A percentile compares a stretch with the other conserved stretches of the same genome.
Conservation (phyloP, 1,284 basidiomycete species). For the Cyathus olla region DNA sequence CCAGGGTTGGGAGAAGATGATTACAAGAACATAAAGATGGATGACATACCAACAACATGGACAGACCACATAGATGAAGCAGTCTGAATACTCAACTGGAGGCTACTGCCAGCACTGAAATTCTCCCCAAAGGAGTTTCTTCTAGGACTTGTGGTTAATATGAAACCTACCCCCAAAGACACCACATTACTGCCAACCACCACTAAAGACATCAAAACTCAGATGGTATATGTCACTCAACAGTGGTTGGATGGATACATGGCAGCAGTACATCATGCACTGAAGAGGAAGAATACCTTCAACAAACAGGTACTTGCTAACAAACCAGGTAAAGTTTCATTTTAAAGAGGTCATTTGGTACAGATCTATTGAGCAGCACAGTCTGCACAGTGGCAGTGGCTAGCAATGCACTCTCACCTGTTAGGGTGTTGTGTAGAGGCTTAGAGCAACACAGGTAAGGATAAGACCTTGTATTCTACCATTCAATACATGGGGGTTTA, state of each 20-base stretch:
- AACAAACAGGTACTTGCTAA: constrained; percentile 18
- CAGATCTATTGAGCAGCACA: too few species aligned
- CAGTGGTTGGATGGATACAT: constrained; percentile 28
- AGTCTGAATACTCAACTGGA: constrained; percentile 29
- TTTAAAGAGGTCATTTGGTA: constrained; percentile 10
- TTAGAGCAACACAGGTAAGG: too few species aligned
- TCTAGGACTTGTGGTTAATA: constrained; percentile 35
- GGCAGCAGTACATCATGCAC: constrained; percentile 15
- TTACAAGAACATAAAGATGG: constrained; percentile 1
- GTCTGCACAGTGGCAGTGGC: too few species aligned
- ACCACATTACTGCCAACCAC: neutral
- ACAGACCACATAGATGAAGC: constrained; percentile 35
- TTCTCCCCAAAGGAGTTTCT: constrained; percentile 34
- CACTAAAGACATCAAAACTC: constrained; percentile 7
- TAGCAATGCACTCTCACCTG: too few species aligned
- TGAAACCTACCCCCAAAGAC: constrained; percentile 10
- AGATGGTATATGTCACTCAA: constrained; percentile 29
- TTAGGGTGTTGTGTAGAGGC: too few species aligned
- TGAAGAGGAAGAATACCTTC: constrained; percentile 19
- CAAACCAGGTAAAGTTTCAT: constrained; percentile 16
- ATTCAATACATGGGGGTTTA: too few species aligned
- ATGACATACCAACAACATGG: constrained; percentile 29
- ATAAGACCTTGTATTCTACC: too few species aligned
- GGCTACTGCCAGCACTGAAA: constrained; percentile 7
- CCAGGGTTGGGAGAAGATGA: constrained; percentile 35